Evolutionary conservation across 2,329 filamentous ascomycete species (phyloP).

Genomic region (Apiospora rasikravindrae): DNA sequence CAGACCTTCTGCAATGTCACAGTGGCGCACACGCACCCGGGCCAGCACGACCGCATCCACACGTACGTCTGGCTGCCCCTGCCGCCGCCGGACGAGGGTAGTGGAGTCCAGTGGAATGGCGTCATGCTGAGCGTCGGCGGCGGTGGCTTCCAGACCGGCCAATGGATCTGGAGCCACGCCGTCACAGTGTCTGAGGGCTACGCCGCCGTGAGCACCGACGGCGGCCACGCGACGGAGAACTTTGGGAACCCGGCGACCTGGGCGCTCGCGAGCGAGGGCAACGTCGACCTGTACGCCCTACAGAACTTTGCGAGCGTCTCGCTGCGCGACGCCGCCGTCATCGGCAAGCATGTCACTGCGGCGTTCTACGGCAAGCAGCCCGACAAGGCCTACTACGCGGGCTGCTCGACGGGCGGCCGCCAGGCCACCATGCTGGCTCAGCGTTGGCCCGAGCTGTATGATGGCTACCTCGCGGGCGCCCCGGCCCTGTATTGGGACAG

Average conservation of each 20-base stretch:
- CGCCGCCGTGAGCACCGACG: constrained; percentile 19
- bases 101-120: constrained; percentile 8
- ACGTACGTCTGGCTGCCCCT: constrained; percentile 12
- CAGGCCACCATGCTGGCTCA: constrained; percentile 20
- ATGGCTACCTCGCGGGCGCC: constrained; percentile 16
- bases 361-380: background rate
- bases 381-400: background rate
- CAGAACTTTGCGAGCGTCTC: constrained; percentile 22
- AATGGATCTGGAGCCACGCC: background rate
- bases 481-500: constrained; percentile 1
- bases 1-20: constrained; percentile 20
- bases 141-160: constrained; percentile 10
- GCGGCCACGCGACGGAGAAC: background rate
- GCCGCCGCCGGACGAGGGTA: background rate
- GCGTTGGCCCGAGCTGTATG: background rate
- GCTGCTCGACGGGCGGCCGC: constrained; percentile 17
- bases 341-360: background rate
- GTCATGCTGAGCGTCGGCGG: constrained; percentile 18
- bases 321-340: constrained; percentile 14
- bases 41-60: constrained; percentile 17
- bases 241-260: constrained; percentile 12
- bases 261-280: constrained; percentile 21
- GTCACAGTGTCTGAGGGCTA: constrained; percentile 16
- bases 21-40: constrained; percentile 20
- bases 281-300: constrained; percentile 22